phyloP scores from a whole-genome alignment of 2,329 filamentous ascomycete species.

The Sclerotinia nivalis region DNA sequence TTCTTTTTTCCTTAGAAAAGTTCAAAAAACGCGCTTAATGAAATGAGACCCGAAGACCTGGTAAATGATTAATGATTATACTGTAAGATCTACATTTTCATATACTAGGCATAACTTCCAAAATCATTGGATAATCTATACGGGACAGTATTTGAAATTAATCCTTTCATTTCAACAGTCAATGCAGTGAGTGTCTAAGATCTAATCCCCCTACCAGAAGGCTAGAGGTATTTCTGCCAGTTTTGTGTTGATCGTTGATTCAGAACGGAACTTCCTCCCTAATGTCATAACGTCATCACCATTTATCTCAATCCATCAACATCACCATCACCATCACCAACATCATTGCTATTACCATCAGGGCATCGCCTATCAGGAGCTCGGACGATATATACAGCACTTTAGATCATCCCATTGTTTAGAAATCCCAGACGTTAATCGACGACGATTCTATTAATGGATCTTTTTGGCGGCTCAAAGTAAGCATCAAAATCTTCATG shows the following conservation, averaged over 20 bases:
- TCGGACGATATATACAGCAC: background rate
- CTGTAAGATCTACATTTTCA: background rate
- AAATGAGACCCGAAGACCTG: background rate
- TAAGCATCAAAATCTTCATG: conserved; percentile 26
- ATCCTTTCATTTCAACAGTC: background rate
- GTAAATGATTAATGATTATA: background rate
- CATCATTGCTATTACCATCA: background rate
- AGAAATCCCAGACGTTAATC: background rate
- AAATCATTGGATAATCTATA: background rate
- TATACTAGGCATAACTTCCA: background rate
- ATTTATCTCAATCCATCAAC: background rate
- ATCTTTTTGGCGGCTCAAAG: conserved; percentile 36
- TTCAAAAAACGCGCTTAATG: background rate
- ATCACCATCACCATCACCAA: background rate
- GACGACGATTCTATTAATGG: background rate
- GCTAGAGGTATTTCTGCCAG: background rate
- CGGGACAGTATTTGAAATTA: background rate
- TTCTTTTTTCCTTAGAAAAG: background rate
- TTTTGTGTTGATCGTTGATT: background rate
- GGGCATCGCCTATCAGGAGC: background rate
- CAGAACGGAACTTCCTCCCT: background rate
- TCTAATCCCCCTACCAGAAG: background rate
- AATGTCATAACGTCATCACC: background rate
- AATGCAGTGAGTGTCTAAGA: background rate
- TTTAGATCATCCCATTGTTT: background rate